Percentiles rank a stretch among this genome's conserved stretches.
phyloP scores from a whole-genome alignment of 257 asterid species.

The Solanum medicagineum region DNA sequence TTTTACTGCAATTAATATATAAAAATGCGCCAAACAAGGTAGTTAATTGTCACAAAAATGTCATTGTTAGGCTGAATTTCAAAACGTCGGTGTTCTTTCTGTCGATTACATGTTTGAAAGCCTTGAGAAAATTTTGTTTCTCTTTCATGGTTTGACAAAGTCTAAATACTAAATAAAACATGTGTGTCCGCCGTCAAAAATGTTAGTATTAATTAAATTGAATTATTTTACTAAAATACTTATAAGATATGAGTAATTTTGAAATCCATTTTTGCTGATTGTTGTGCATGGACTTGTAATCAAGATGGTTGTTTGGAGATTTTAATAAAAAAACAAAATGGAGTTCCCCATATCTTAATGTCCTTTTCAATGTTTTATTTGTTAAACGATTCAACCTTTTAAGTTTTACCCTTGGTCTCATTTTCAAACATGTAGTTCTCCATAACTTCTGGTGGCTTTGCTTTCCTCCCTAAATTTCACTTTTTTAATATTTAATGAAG shows the following conservation, averaged over 20 bases:
- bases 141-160: neutral
- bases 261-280: neutral
- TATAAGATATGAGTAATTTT: neutral
- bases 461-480: neutral
- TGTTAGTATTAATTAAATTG: neutral
- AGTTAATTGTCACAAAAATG: neutral
- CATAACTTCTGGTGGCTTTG: neutral
- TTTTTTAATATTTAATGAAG: neutral
- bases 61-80: neutral
- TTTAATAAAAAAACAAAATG: neutral
- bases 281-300: neutral
- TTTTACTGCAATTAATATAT: too few species aligned
- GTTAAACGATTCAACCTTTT: neutral
- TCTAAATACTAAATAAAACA: neutral
- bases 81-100: neutral
- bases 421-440: neutral
- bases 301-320: neutral
- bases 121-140: neutral
- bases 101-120: neutral
- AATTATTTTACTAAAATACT: neutral
- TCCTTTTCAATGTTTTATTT: neutral
- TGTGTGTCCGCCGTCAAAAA: neutral
- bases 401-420: neutral
- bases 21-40: too few species aligned
- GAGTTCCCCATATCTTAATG: neutral